A percentile compares a stretch with the other conserved stretches of the same genome.
phyloP scores from a whole-genome alignment of 2,329 filamentous ascomycete species.

The Fusarium heterosporum region DNA sequence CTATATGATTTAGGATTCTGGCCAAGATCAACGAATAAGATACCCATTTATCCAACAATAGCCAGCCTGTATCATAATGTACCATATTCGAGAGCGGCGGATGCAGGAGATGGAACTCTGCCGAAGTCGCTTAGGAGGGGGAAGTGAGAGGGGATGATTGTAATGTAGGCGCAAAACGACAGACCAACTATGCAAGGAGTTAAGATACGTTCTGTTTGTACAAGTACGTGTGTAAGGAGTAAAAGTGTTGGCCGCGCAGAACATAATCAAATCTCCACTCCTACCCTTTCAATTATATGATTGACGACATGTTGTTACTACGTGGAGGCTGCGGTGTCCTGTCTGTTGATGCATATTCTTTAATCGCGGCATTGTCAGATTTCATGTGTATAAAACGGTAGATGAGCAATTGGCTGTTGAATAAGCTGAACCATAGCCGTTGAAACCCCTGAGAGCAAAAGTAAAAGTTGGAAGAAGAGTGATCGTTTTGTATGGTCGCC shows the following conservation, averaged over 20 bases:
- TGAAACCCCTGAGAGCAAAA: constrained; percentile 17
- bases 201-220: constrained; percentile 23
- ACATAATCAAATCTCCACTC: constrained; percentile 50
- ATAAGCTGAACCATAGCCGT: background rate
- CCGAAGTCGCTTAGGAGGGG: constrained; percentile 15
- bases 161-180: constrained; percentile 41
- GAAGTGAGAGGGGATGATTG: constrained; percentile 34
- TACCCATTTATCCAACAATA: constrained; percentile 42
- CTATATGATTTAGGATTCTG: constrained; percentile 74
- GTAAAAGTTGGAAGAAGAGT: background rate
- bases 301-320: background rate
- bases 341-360: background rate
- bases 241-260: constrained; percentile 41
- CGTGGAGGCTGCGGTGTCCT: background rate
- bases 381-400: background rate
- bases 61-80: constrained; percentile 53
- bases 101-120: constrained; percentile 32
- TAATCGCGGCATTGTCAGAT: background rate
- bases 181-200: constrained; percentile 31
- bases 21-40: constrained; percentile 97
- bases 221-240: constrained; percentile 16
- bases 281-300: constrained; percentile 40
- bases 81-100: constrained; percentile 47
- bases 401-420: background rate
- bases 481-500: background rate